Conservation (phyloP, 305 asterid genomes). For the Ajuga reptans region DNA sequence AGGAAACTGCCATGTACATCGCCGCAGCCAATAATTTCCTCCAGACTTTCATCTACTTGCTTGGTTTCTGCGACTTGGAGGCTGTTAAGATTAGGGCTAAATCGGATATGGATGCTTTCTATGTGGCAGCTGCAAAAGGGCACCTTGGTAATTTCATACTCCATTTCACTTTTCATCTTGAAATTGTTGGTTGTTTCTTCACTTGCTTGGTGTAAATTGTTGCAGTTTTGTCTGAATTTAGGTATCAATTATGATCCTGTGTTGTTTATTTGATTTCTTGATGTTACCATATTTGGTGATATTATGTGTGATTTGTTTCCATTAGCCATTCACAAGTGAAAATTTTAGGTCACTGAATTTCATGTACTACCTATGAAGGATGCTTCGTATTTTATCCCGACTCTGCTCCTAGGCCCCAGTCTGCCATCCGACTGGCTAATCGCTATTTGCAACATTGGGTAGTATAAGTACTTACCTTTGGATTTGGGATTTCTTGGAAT, state of each 20-base stretch:
- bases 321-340: no score
- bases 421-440: no score
- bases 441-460: neutral
- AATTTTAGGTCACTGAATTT: neutral
- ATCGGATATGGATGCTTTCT: constrained; percentile 73
- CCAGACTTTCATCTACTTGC: constrained; percentile 46
- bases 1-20: constrained; percentile 70
- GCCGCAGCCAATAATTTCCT: constrained; percentile 64
- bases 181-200: neutral
- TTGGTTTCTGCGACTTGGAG: constrained; percentile 58
- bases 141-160: constrained; percentile 64
- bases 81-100: constrained; percentile 56
- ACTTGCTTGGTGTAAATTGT: neutral
- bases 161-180: no score
- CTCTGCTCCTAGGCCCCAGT: no score
- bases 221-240: neutral
- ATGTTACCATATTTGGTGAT: neutral
- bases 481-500: neutral
- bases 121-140: constrained; percentile 76
- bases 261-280: constrained; percentile 9
- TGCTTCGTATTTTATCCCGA: no score
- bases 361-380: neutral
- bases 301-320: neutral
- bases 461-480: neutral
- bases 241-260: neutral